A percentile compares a stretch with the other conserved stretches of the same genome.
These are phyloP conservation scores for Graphium sp. DNA, from an alignment of 2,329 filamentous ascomycete species.

Conservation along the genomic window DNA sequence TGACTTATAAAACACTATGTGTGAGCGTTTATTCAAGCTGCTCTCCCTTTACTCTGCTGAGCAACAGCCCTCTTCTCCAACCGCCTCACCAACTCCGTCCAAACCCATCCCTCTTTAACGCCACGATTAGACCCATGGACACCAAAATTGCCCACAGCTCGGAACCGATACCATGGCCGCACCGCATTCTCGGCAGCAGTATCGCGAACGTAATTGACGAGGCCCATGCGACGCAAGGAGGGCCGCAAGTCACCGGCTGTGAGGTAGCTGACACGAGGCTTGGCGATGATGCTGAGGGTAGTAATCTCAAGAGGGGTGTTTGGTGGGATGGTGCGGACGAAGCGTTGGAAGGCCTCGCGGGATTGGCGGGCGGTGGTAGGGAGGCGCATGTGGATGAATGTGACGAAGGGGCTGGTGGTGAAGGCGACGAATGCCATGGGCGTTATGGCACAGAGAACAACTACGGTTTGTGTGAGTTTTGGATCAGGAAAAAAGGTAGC, in stretches of 20 bases:
- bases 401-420: slow-evolving; percentile 53
- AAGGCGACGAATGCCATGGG: slow-evolving; percentile 50
- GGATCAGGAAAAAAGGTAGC: background rate
- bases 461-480: slow-evolving; percentile 15
- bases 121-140: slow-evolving; percentile 13
- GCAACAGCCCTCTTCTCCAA: slow-evolving; percentile 10
- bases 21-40: background rate
- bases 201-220: slow-evolving; percentile 23
- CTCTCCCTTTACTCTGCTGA: background rate
- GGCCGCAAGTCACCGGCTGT: slow-evolving; percentile 19
- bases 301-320: slow-evolving; percentile 29
- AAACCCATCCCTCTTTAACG: slow-evolving; percentile 18
- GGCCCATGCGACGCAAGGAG: slow-evolving; percentile 14
- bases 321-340: slow-evolving; percentile 27
- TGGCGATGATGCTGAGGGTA: slow-evolving; percentile 37
- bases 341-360: slow-evolving; percentile 34
- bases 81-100: slow-evolving; percentile 18
- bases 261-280: slow-evolving; percentile 30
- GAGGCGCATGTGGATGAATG: slow-evolving; percentile 52
- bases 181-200: slow-evolving; percentile 14
- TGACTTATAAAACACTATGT: too few species aligned
- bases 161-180: slow-evolving; percentile 21
- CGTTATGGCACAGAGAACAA: slow-evolving; percentile 40
- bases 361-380: slow-evolving; percentile 49
- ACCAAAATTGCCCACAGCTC: slow-evolving; percentile 19